Base-by-base conservation (phyloP, 345 rosid species). In the Lepidium didymum region DNA sequence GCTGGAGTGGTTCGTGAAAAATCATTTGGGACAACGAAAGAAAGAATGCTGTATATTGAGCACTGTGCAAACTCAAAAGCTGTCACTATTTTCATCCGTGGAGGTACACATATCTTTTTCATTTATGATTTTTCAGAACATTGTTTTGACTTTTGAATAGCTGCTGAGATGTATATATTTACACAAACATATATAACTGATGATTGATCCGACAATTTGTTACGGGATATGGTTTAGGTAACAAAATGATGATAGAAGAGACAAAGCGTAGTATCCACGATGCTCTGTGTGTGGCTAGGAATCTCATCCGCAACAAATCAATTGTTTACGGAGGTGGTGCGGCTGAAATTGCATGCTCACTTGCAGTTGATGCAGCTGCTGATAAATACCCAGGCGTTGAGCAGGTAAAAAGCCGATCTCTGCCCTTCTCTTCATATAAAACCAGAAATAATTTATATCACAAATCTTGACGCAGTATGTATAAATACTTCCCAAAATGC, bases 261-360 rank as follows among this genome's bases (percentile, higher is more conserved):
- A 91, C 99, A 7, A 95, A 95, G 80, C 93, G 96, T 34, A 91
- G 97, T 70, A 78, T 95, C 60, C 99, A 91, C 57, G 97, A 95
- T 81, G 96, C 99, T 23, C 67, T 95, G 14, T 95, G 97, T 47
- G 96, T 91, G 47, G 96, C 96, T 15, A 85, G 97, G 77, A 95
- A 95, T 83, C 90, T 95, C 67, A 95, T 95, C 53, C 90, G 88
- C 76, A 89, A 81, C 84, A 87, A 87, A 67, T 95, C 92, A 16
- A 95, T 95, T 50, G 97, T 89, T 10, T 95, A 91, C 67, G 99
- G 99, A 45, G 97, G 99, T 70, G 96, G 99, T 41, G 82, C 99
- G 12, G 88, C 97, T 50, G 99, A 94, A 81, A 89, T 91, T 29
- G 76, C 99, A 31, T 95, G 99, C 80, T 89, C 99, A 51, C 50